Percentiles rank a stretch among this genome's conserved stretches.
phyloP scores from a whole-genome alignment of 768 basidiomycete species.

The Dentipellis sp. region DNA sequence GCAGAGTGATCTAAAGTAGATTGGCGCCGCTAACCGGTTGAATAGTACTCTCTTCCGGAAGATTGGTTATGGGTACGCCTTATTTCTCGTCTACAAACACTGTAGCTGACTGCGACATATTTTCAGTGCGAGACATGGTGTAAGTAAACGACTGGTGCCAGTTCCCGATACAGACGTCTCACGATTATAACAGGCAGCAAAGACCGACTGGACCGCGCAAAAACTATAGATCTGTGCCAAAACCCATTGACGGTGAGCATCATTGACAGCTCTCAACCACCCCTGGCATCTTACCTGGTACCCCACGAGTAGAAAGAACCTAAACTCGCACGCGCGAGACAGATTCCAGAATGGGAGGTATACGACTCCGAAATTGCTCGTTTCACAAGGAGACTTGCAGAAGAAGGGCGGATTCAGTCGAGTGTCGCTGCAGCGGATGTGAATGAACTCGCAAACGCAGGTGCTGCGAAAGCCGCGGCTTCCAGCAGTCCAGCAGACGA shows the following conservation, averaged over 20 bases:
- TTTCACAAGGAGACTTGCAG: constrained; percentile 66
- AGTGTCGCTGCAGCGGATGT: constrained; percentile 60
- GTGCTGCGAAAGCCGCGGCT: constrained; percentile 17
- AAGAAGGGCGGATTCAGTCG: constrained; percentile 60
- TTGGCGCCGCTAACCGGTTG: constrained; percentile 1
- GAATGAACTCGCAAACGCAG: constrained; percentile 51
- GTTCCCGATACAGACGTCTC: neutral
- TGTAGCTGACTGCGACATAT: neutral
- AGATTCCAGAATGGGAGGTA: constrained; percentile 96
- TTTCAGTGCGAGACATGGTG: constrained; percentile 97
- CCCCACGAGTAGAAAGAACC: constrained; percentile 78
- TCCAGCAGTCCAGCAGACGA: neutral
- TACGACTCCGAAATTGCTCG: constrained; percentile 87
- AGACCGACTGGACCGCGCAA: constrained; percentile 68
- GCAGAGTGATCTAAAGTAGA: constrained; percentile 20
- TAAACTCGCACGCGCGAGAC: constrained; percentile 83
- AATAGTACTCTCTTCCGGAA: constrained; percentile 76
- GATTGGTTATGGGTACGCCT: constrained; percentile 90
- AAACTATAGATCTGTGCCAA: constrained; percentile 94
- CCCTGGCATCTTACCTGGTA: neutral
- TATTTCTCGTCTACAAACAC: neutral
- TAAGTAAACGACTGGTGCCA: constrained; percentile 26
- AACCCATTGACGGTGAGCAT: constrained; percentile 82
- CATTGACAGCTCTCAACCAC: neutral
- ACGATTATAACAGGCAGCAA: constrained; percentile 51